A percentile compares a stretch with the other conserved stretches of the same genome.
phyloP scores from a whole-genome alignment of 345 rosid genomes.

The Mallotus nudiflorus region DNA sequence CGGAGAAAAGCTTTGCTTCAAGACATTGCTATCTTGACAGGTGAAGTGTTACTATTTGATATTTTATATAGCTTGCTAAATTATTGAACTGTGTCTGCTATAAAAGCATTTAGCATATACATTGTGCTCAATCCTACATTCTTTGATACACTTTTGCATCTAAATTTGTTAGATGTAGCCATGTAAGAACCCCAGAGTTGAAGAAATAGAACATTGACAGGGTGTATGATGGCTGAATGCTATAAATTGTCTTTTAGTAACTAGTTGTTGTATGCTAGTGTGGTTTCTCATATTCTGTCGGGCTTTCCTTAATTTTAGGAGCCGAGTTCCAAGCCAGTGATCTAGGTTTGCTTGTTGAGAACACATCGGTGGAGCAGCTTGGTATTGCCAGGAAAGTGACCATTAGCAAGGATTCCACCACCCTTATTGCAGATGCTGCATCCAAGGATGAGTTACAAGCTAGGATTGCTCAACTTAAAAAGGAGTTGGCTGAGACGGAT shows the following conservation, averaged over 20 bases:
- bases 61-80: background rate
- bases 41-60: conserved; percentile 28
- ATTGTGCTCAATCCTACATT: too few species aligned
- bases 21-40: conserved; percentile 91
- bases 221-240: too few species aligned
- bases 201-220: background rate
- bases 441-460: conserved; percentile 89
- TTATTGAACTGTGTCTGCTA: background rate
- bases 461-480: conserved; percentile 79
- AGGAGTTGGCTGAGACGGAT: conserved; percentile 85
- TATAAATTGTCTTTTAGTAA: too few species aligned
- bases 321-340: conserved; percentile 91
- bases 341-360: conserved; percentile 75
- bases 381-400: conserved; percentile 86
- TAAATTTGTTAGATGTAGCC: too few species aligned
- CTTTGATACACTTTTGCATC: too few species aligned
- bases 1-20: conserved; percentile 97
- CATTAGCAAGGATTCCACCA: conserved; percentile 76
- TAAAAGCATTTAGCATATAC: too few species aligned
- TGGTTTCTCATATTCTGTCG: background rate
- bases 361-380: conserved; percentile 74
- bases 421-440: conserved; percentile 90
- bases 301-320: conserved; percentile 45
- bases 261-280: background rate
- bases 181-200: background rate